These are phyloP conservation scores for Ascochyta clinopodiicola DNA, from an alignment of 2,329 filamentous ascomycete genomes.

Conservation along the genomic window DNA sequence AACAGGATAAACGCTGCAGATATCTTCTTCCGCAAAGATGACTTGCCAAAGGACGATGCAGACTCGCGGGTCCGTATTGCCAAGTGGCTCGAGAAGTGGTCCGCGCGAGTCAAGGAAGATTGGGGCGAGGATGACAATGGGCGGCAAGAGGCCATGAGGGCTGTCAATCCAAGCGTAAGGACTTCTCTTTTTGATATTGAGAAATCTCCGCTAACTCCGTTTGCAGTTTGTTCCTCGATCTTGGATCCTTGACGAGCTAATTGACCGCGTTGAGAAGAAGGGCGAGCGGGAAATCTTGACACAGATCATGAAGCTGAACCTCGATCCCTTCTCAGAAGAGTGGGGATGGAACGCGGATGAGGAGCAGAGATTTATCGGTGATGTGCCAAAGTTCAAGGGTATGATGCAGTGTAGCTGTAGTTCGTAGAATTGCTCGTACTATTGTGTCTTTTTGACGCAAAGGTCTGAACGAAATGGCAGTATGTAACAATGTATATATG, in stretches of 20 bases:
- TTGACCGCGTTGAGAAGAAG: slow-evolving; percentile 83
- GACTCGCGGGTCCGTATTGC: slow-evolving; percentile 72
- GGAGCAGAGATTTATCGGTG: slow-evolving; percentile 82
- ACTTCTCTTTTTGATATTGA: neutral
- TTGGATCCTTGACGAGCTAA: slow-evolving; percentile 94
- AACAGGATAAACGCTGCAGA: slow-evolving; percentile 69
- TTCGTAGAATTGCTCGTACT: slow-evolving; percentile 55
- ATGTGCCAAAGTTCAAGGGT: slow-evolving; percentile 78
- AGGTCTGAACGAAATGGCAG: too few relatives aligned
- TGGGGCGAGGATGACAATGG: slow-evolving; percentile 68
- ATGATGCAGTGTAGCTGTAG: slow-evolving; percentile 96
- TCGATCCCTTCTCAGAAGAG: slow-evolving; percentile 81
- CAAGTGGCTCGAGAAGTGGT: slow-evolving; percentile 84
- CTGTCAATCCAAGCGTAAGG: slow-evolving; percentile 78
- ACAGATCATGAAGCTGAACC: slow-evolving; percentile 79
- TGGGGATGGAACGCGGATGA: slow-evolving; percentile 75
- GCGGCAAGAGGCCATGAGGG: slow-evolving; percentile 77
- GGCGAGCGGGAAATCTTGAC: slow-evolving; percentile 80
- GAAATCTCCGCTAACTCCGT: neutral
- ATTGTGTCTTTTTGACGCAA: too few relatives aligned
- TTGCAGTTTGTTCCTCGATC: slow-evolving; percentile 80
- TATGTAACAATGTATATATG: too few relatives aligned
- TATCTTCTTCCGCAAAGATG: slow-evolving; percentile 80
- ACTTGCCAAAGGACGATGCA: slow-evolving; percentile 61
- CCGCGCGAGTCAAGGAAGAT: slow-evolving; percentile 73